Base-by-base conservation (phyloP, 352 stramenopile genomes). In the Phytophthora nicotianae region DNA sequence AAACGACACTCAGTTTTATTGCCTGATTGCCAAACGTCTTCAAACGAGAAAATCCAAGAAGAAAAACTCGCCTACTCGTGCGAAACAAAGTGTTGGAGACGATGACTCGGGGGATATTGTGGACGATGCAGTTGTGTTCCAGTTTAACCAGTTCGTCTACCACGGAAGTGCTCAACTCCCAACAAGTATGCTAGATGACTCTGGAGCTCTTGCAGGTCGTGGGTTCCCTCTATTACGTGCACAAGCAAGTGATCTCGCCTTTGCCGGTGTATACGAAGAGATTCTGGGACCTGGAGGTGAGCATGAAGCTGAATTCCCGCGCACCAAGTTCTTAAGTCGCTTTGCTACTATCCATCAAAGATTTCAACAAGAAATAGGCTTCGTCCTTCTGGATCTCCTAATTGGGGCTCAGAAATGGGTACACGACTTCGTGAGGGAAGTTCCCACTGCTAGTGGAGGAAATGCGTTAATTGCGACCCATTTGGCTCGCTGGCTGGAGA, bases 1-100 rank as follows among this genome's bases (percentile, higher is more conserved):
- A 5, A 88, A 87, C n/a, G 78, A 90, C 35, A 84, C 69, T 0
- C 81, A 90, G 20, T 37, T 90, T 6, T 88, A 90, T 50, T 90
- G 81, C 35, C 21, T 88, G 14, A 19, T 72, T 20, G 58, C 58
- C 1, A 72, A 53, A 37, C 37, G 58, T 13, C 5, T 19, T 23
- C 58, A 38, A 23, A 37, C 50, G 20, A 58, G 50, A 47, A 47
- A 57, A 21, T 13, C 35, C 13, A 54, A 50, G 24, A 41, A 46
- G 17, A 58, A 69, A 43, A 40, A 45, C 21, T 42, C 41, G 5
- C 11, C 50, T 23, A 24, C 14, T 33, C 46, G 42, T 27, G 51
- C 38, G 7, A 61, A 65, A 38, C 32, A 41, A 21, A 33, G 11
- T 13, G 46, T 70, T 3, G 58, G 58, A 13, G 65, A 79, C 4